A percentile compares a stretch with the other conserved stretches of the same genome.
These are phyloP conservation scores for Liriodendron chinense DNA, from an alignment of 164 flowering plant genomes.

Conservation along the genomic window DNA sequence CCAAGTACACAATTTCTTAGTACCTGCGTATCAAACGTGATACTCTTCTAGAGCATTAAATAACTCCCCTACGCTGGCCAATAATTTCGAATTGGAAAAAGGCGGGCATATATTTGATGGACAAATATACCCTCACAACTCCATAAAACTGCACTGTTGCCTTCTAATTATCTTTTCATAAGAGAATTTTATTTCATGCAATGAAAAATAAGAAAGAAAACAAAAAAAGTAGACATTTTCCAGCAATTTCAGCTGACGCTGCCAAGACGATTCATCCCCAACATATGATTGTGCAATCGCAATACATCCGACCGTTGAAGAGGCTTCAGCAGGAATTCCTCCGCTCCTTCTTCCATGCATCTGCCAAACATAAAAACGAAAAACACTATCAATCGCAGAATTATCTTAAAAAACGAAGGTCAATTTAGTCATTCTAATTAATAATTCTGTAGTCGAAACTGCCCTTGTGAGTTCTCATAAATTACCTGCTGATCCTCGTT, in stretches of 20 bases:
- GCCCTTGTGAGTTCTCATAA: background rate
- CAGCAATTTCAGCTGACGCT: conserved; percentile 1
- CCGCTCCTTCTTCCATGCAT: conserved; percentile 75
- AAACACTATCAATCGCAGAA: background rate
- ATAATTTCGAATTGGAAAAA: background rate
- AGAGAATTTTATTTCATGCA: background rate
- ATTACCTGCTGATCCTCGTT: conserved; percentile 56
- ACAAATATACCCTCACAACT: too few species aligned
- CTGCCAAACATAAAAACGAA: conserved; percentile 25
- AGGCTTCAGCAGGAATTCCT: conserved; percentile 68
- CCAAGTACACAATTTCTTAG: too few species aligned
- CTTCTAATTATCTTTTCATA: too few species aligned
- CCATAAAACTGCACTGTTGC: too few species aligned
- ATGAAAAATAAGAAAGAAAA: too few species aligned
- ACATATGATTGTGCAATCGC: conserved; percentile 33
- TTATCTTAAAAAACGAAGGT: background rate
- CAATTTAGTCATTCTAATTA: too few species aligned
- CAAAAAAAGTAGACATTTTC: background rate
- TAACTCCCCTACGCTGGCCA: too few species aligned
- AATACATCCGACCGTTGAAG: conserved; percentile 55
- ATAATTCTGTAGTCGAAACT: too few species aligned
- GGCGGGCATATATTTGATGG: background rate
- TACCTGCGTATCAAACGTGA: too few species aligned
- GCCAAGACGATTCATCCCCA: conserved; percentile 8
- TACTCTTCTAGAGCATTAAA: too few species aligned